Evolutionary conservation across 2,329 filamentous ascomycete genomes (phyloP).

Genomic region (Akanthomyces muscarius): DNA sequence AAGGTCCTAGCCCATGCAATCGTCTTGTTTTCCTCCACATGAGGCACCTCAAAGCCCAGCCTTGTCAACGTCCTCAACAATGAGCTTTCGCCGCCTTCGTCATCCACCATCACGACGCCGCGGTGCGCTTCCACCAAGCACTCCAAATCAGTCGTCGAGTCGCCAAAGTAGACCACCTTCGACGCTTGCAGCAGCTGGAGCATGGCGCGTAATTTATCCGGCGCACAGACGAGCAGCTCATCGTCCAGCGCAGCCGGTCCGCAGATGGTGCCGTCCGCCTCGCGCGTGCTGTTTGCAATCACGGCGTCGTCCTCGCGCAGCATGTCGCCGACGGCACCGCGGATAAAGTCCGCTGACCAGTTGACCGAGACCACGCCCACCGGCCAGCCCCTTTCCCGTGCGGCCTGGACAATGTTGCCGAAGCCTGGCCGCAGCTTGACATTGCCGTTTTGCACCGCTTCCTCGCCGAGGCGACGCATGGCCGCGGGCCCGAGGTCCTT

Average conservation of each 20-base stretch:
- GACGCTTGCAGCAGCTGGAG: slow-evolving; percentile 21
- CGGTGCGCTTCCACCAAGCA: slow-evolving; percentile 41
- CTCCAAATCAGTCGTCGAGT: slow-evolving; percentile 54
- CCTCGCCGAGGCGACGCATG: slow-evolving; percentile 36
- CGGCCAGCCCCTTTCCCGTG: slow-evolving; percentile 31
- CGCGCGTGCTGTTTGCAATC: slow-evolving; percentile 41
- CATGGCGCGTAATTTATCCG: slow-evolving; percentile 45
- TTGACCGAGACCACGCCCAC: slow-evolving; percentile 49
- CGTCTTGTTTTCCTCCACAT: slow-evolving; percentile 25
- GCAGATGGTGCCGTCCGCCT: slow-evolving; percentile 35
- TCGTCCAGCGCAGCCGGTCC: slow-evolving; percentile 34
- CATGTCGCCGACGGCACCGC: slow-evolving; percentile 36
- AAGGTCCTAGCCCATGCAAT: slow-evolving; percentile 10
- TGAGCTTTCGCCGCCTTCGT: slow-evolving; percentile 26
- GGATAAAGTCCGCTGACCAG: slow-evolving; percentile 47
- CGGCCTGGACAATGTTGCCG: slow-evolving; percentile 27
- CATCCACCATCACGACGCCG: slow-evolving; percentile 45
- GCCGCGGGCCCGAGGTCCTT: slow-evolving; percentile 31
- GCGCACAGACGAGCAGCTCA: slow-evolving; percentile 32
- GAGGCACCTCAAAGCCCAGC: slow-evolving; percentile 36
- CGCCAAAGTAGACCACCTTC: slow-evolving; percentile 51
- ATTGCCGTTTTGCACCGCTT: slow-evolving; percentile 31
- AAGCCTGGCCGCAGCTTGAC: slow-evolving; percentile 41
- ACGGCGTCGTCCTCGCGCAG: slow-evolving; percentile 27
- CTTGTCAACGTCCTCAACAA: slow-evolving; percentile 36